Evolutionary conservation across 108 stramenopile species (phyloP).

Genomic region (Seminavis robusta): DNA sequence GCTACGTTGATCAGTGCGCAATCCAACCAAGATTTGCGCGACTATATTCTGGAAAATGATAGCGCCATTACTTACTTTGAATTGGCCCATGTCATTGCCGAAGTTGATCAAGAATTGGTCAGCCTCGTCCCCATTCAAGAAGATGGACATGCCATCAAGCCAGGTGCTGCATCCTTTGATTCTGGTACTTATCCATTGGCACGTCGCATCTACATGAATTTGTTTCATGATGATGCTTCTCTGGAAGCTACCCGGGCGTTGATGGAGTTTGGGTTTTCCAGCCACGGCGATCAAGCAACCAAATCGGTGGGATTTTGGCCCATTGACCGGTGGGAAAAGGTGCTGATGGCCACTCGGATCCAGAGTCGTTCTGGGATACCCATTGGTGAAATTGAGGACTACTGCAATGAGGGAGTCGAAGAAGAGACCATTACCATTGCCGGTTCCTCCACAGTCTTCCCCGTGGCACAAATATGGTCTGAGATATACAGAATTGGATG

Average conservation of each 20-base stretch:
- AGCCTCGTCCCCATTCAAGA: neutral
- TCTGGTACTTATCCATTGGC: slow-evolving; percentile 19
- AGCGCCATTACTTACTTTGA: neutral
- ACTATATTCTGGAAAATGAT: neutral
- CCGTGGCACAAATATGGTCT: slow-evolving; percentile 9
- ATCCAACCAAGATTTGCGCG: neutral
- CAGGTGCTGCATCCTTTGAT: neutral
- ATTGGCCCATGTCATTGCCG: neutral
- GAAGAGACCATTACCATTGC: slow-evolving; percentile 5
- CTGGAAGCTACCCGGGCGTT: neutral
- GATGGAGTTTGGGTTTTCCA: slow-evolving; percentile 4
- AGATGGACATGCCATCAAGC: neutral
- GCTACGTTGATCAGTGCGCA: neutral
- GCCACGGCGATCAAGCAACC: neutral
- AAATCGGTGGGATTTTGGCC: slow-evolving; percentile 3
- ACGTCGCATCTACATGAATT: slow-evolving; percentile 22
- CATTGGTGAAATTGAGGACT: neutral
- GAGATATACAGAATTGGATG: slow-evolving; percentile 15
- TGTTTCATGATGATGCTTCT: slow-evolving; percentile 5
- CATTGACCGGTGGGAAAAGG: neutral
- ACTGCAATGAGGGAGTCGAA: neutral
- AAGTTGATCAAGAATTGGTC: neutral
- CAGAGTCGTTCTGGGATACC: neutral
- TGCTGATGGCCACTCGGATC: neutral
- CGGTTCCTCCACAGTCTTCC: slow-evolving; percentile 17